Percentiles rank a stretch among this genome's conserved stretches.
Evolutionary conservation across 2,329 filamentous ascomycete species (phyloP).

Genomic region (Aciculosporium take): DNA sequence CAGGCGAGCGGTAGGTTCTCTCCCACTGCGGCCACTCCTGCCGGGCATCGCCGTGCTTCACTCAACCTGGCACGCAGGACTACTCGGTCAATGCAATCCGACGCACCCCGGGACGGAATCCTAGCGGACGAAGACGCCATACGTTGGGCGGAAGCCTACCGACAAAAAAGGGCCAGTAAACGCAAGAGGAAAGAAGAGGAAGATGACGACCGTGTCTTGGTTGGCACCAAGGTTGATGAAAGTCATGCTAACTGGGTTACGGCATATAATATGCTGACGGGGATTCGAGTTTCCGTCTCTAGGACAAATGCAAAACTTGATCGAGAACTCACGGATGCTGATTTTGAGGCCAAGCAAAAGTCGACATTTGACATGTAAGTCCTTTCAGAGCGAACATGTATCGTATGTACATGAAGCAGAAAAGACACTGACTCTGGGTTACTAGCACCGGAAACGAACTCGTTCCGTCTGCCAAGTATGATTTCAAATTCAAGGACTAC

Average conservation of each 20-base stretch:
- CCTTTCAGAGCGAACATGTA: neutral
- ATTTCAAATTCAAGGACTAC: slow-evolving; percentile 99
- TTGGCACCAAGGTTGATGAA: slow-evolving; percentile 96
- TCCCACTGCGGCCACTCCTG: slow-evolving; percentile 39
- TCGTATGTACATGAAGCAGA: no score
- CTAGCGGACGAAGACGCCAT: slow-evolving; percentile 79
- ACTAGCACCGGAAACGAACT: slow-evolving; percentile 83
- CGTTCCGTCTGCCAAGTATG: slow-evolving; percentile 95
- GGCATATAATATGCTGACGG: slow-evolving; percentile 98
- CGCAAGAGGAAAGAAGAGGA: slow-evolving; percentile 70
- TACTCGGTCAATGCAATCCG: slow-evolving; percentile 75
- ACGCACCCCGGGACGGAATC: slow-evolving; percentile 70
- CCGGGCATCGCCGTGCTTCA: slow-evolving; percentile 60
- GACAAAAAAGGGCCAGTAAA: slow-evolving; percentile 82
- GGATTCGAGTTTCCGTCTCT: slow-evolving; percentile 92
- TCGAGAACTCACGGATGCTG: slow-evolving; percentile 72
- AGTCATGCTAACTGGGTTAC: slow-evolving; percentile 95
- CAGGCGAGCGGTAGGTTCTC: slow-evolving; percentile 73
- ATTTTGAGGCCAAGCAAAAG: slow-evolving; percentile 91
- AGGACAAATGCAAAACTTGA: slow-evolving; percentile 95
- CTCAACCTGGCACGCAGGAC: slow-evolving; percentile 65
- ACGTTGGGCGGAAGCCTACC: slow-evolving; percentile 84
- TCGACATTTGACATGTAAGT: slow-evolving; percentile 96
- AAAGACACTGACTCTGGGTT: neutral
- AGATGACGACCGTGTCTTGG: slow-evolving; percentile 85